phyloP scores from a whole-genome alignment of 768 basidiomycete species.

The Tephrocybe sp. region DNA sequence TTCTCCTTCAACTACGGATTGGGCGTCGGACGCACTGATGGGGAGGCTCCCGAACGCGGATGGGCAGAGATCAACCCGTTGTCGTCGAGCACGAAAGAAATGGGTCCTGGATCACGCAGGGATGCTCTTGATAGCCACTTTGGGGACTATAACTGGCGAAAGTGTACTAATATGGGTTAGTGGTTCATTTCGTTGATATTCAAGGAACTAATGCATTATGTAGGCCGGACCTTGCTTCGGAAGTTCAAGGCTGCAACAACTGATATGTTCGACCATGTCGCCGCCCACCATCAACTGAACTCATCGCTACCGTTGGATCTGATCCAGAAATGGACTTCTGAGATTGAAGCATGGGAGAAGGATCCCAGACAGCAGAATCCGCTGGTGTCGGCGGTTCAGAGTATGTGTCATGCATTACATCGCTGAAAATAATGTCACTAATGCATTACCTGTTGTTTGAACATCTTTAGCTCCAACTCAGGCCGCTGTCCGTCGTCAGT shows the following conservation, averaged over 20 bases:
- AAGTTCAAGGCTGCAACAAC: conserved; percentile 7
- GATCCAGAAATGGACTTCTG: conserved; percentile 7
- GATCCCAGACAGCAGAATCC: conserved; percentile 11
- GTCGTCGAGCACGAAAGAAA: conserved; percentile 30
- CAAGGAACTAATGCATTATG: not conserved
- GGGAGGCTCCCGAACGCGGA: conserved; percentile 29
- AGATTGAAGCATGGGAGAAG: conserved; percentile 16
- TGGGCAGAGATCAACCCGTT: conserved; percentile 28
- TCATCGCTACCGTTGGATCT: conserved; percentile 1
- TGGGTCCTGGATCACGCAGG: conserved; percentile 30
- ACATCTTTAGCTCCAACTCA: too few species aligned
- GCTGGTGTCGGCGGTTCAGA: not conserved
- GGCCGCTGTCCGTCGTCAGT: too few species aligned
- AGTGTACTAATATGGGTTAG: not conserved
- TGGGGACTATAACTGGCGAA: conserved; percentile 5
- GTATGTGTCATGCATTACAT: conserved; percentile 9
- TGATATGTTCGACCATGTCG: conserved; percentile 7
- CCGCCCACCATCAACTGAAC: conserved; percentile 8
- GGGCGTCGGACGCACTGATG: conserved; percentile 29
- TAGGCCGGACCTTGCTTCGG: conserved; percentile 1
- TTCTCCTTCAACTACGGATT: conserved; percentile 22
- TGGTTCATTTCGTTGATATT: not conserved
- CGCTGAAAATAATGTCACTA: too few species aligned
- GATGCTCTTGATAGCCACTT: conserved; percentile 28
- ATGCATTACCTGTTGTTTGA: too few species aligned